phyloP scores from a whole-genome alignment of 148 eudicot species.

The Suaeda aralocaspica region DNA sequence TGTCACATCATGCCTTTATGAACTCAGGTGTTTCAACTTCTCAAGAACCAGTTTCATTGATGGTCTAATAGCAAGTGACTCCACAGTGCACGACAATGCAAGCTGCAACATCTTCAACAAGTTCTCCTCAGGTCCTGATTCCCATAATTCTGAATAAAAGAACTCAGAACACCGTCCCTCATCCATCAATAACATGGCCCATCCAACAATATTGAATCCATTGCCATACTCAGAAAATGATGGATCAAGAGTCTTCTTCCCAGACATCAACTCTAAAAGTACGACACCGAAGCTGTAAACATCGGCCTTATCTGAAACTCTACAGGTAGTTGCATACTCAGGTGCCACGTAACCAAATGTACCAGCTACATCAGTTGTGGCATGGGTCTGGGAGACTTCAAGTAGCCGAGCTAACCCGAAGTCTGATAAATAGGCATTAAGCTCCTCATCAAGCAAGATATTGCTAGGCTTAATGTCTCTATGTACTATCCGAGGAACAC shows the following conservation, averaged over 20 bases:
- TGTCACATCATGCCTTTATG: conserved; percentile 14
- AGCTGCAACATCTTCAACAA: conserved; percentile 46
- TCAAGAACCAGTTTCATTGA: conserved; percentile 53
- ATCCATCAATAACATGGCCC: conserved; percentile 47
- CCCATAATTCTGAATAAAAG: conserved; percentile 45
- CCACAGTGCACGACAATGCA: conserved; percentile 52
- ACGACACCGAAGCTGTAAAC: conserved; percentile 69
- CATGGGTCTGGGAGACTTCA: conserved; percentile 61
- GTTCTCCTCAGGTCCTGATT: conserved; percentile 45
- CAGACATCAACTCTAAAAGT: conserved; percentile 53
- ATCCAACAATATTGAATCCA: conserved; percentile 59
- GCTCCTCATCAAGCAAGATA: conserved; percentile 56
- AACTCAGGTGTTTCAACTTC: conserved; percentile 44
- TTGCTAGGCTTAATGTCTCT: conserved; percentile 68
- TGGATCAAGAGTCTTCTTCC: conserved; percentile 60
- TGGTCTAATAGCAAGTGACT: conserved; percentile 48
- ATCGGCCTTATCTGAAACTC: conserved; percentile 64
- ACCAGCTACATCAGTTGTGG: conserved; percentile 63
- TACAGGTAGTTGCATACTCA: conserved; percentile 59
- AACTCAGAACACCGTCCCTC: conserved; percentile 44
- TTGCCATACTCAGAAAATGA: conserved; percentile 53
- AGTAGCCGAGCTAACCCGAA: conserved; percentile 59
- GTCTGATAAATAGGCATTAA: conserved; percentile 62
- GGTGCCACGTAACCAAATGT: conserved; percentile 72
- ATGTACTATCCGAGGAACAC: conserved; percentile 58